phyloP scores from a whole-genome alignment of 257 asterid species.

The Anisodus tanguticus region DNA sequence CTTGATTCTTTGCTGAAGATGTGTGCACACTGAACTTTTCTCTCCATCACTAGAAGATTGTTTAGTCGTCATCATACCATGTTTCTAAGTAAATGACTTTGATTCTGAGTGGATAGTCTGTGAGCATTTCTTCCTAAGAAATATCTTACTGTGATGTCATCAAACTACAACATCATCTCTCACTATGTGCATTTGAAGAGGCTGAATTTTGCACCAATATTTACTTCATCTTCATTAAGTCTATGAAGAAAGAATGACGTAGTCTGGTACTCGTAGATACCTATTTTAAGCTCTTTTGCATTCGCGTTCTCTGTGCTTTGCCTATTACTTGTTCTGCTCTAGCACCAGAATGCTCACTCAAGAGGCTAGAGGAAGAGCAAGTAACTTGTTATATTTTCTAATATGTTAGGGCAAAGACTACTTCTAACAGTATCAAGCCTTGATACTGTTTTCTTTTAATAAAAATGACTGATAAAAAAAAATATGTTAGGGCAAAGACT shows the following conservation, averaged over 20 bases:
- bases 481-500: background rate
- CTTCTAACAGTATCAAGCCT: too few relatives aligned
- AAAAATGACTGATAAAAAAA: too few relatives aligned
- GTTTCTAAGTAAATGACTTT: background rate
- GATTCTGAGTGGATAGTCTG: background rate
- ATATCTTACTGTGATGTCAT: background rate
- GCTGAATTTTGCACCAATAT: background rate
- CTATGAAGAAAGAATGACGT: background rate
- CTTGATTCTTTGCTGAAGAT: slow-evolving; percentile 21
- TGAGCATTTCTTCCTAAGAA: background rate
- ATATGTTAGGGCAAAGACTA: background rate
- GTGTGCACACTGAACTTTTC: background rate
- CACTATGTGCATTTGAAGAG: background rate
- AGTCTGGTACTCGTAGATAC: background rate
- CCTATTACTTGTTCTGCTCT: background rate
- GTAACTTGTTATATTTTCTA: background rate
- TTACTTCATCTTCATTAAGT: background rate
- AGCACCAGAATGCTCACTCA: background rate
- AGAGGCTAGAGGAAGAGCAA: background rate
- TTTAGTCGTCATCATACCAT: background rate
- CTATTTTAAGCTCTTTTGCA: background rate
- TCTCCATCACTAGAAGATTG: background rate
- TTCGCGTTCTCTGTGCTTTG: background rate
- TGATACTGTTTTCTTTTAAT: too few relatives aligned
- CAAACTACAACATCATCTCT: background rate